Evolutionary conservation across 352 stramenopile genomes (phyloP).

Genomic region (Elongisporangium prolatum): DNA sequence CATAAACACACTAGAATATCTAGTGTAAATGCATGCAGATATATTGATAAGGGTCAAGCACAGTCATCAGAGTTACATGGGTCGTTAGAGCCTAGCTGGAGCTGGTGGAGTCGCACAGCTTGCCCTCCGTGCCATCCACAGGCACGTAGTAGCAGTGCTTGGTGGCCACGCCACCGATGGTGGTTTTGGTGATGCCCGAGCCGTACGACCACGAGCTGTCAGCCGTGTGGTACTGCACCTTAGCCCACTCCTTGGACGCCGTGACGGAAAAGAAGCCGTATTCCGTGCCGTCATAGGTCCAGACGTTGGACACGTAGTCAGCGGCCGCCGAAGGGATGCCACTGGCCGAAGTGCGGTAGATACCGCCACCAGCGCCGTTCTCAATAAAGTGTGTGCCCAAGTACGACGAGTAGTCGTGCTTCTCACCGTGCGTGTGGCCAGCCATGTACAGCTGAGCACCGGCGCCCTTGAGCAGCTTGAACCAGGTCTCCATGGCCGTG

Average conservation of each 20-base stretch:
- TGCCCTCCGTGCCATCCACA: conserved; percentile 23
- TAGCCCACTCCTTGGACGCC: conserved; percentile 57
- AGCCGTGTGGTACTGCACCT: conserved; percentile 66
- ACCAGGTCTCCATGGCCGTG: conserved; percentile 55
- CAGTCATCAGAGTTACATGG: not conserved
- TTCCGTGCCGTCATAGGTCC: conserved; percentile 54
- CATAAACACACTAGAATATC: not conserved
- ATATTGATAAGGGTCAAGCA: not conserved
- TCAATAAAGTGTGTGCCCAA: conserved; percentile 66
- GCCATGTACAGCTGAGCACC: conserved; percentile 67
- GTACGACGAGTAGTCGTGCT: conserved; percentile 53
- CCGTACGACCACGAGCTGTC: conserved; percentile 60
- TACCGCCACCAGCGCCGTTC: conserved; percentile 76
- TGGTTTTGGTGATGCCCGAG: conserved; percentile 43
- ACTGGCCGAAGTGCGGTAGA: conserved; percentile 73
- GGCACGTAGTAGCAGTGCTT: conserved; percentile 82
- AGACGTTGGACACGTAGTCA: conserved; percentile 46
- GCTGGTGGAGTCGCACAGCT: conserved; percentile 13
- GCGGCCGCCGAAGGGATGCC: conserved; percentile 50
- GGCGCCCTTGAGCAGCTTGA: conserved; percentile 37
- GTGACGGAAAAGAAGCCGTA: conserved; percentile 73
- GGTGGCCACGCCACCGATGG: conserved; percentile 41
- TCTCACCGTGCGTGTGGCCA: conserved; percentile 75
- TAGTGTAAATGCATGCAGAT: not conserved
- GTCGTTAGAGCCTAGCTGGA: not conserved